phyloP scores from a whole-genome alignment of 1,139 yeast genomes.

The Suhomyces guaymorum region DNA sequence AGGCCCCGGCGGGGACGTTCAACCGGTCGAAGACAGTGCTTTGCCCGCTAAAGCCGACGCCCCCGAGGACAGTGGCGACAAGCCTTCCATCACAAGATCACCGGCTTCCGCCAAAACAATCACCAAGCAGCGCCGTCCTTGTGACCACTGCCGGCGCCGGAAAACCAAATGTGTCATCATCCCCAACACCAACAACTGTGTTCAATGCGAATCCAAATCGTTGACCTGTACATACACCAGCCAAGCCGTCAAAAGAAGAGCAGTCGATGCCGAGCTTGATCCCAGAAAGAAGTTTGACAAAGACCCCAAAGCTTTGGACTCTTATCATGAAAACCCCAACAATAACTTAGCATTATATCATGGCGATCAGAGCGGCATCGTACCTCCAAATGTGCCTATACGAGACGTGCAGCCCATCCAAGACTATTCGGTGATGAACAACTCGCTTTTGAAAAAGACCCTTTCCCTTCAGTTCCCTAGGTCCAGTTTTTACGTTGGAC shows the following conservation, averaged over 20 bases:
- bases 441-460: constrained; percentile 46
- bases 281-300: constrained; percentile 18
- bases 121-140: constrained; percentile 47
- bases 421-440: constrained; percentile 55
- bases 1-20: constrained; percentile 5
- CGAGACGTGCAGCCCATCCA: constrained; percentile 56
- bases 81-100: constrained; percentile 5
- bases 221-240: constrained; percentile 58
- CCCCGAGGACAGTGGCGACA: constrained; percentile 1
- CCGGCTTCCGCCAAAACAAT: constrained; percentile 10
- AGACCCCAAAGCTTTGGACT: constrained; percentile 4
- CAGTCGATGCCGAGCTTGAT: constrained; percentile 23
- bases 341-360: constrained; percentile 11
- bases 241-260: constrained; percentile 35
- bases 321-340: constrained; percentile 2
- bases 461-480: constrained; percentile 65
- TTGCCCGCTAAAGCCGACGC: too few species aligned
- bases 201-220: constrained; percentile 68
- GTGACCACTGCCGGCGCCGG: constrained; percentile 69
- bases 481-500: constrained; percentile 74
- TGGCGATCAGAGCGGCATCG: constrained; percentile 17
- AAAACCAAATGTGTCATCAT: constrained; percentile 65
- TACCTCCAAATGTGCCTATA: constrained; percentile 55
- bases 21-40: too few species aligned
- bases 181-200: constrained; percentile 60